phyloP scores from a whole-genome alignment of 306 rosid species.

The Adenanthera pavonina region DNA sequence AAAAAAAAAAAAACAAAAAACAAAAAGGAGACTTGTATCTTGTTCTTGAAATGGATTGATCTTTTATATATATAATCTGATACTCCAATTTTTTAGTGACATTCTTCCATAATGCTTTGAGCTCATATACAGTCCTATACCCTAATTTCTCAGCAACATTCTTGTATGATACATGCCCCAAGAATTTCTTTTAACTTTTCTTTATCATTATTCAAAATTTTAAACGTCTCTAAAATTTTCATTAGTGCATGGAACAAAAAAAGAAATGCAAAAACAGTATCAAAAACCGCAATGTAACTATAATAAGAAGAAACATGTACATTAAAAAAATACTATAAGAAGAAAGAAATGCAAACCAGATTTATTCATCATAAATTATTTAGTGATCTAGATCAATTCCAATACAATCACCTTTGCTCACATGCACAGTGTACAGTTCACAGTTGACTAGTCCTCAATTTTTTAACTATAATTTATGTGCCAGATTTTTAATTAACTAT shows the following conservation, averaged over 20 bases:
- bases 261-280: background rate
- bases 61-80: background rate
- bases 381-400: background rate
- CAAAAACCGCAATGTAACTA: background rate
- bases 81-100: background rate
- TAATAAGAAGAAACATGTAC: background rate
- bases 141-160: no score
- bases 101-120: background rate
- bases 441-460: background rate
- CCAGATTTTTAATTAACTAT: background rate
- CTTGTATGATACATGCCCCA: no score
- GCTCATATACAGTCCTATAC: no score
- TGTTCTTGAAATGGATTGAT: background rate
- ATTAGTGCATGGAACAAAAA: slow-evolving; percentile 15
- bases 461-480: background rate
- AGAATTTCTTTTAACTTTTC: background rate
- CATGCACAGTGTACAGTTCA: background rate
- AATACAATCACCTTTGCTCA: background rate
- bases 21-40: background rate
- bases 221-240: background rate
- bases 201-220: background rate
- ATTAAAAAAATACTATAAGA: background rate
- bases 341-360: background rate
- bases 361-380: slow-evolving; percentile 2
- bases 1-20: background rate